Evolutionary conservation across 1,284 basidiomycete genomes (phyloP), one percentile per base, ranked within the genome.

Genomic region (Ceraceosorus guamensis): DNA sequence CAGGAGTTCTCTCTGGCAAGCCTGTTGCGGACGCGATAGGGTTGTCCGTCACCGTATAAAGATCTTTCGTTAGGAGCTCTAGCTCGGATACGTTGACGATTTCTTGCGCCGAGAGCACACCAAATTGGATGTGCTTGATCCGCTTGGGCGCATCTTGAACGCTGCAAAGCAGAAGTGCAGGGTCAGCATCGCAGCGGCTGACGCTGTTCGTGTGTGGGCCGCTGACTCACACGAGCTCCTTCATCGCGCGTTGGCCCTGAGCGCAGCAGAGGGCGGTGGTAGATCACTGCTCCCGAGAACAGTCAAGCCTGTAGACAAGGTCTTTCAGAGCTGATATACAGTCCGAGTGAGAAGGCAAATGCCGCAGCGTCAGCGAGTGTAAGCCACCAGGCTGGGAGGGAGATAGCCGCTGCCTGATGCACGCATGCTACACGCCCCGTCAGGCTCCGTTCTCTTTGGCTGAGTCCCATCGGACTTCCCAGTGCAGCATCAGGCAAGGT

Each of bases 111-210:
- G 74, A 76, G 50, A 76, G 66, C 48, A 76, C 74, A 55, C 74
- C 74, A 58, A 76, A 76, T 57, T 76, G 74, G 57, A 76, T 76
- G 68, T 71, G 70, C 61, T 76, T 76, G 67, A 75, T 75, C 56
- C 69, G 69, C 53, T 74, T 74, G 33, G 71, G 71, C 50, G 71
- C 72, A 73, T 73, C 70, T 56, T 74, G 71, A 24, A 50, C 44
- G 11, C 59, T 60, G 51, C 13, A n/a, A n/a, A n/a, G 43, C 16
- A 7, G n/a, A 46, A 48, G 30, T 46, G 44, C 48, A 24, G 24
- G 39, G 39, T 41, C 39, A 41, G 39, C 39, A 16, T 11, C 16
- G 39, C 24, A 24, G 24, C 24, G 24, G 24, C 24, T 41, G 39
- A 41, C 16, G 39, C 39, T 41, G 39, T 11, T 11, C 39, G 39